Evolutionary conservation across 2,329 filamentous ascomycete genomes (phyloP), one percentile per base, ranked within the genome.

Genomic region (Acrodontium crateriforme): DNA sequence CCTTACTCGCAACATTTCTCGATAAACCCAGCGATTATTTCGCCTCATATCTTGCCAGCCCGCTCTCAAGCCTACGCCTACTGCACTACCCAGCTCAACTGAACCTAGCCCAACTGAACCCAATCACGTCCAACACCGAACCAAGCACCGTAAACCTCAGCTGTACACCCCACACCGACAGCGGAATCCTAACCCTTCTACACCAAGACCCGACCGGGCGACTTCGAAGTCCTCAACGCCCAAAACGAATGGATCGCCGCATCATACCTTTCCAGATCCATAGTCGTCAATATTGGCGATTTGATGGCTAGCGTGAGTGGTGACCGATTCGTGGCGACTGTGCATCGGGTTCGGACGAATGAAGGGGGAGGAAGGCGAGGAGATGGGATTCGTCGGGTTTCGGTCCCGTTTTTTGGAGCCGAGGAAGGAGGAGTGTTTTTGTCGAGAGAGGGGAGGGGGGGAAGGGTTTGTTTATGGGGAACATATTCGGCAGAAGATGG

Each of bases 341-440:
- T 54, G 45, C 60, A 63, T 43, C 52, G 59, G 3, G 59, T 64
- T 2, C 47, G 55, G 7, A 32, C 30, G 7, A 36, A 28, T 15
- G 19, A 16, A 21, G 34, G 27, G 11, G 16, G 34, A 25, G 14
- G 34, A 16, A 23, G 22, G 10, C 49, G 45, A 9, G 42, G 37
- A 11, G 35, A 39, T 12, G 44, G 45, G 5, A 36, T 42, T 23
- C 53, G 52, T 2, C 42, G 56, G 11, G 58, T 58, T 30, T 60
- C 56, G 26, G 55, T 63, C 16, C 59, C 59, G 2, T 63, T 62
- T 40, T 43, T 62, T 62, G 35, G 58, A 62, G 42, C 60, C 59
- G 1, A 59, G 58, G 3, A 49, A 57, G 36, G 34, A 48, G n/a
- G n/a, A n/a, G 10, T 60, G 58, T 41, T 34, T 58, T 11, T 50